A percentile compares a stretch with the other conserved stretches of the same genome.
Evolutionary conservation across 2,329 filamentous ascomycete species (phyloP).

Genomic region (Ramularia collo-cygni): DNA sequence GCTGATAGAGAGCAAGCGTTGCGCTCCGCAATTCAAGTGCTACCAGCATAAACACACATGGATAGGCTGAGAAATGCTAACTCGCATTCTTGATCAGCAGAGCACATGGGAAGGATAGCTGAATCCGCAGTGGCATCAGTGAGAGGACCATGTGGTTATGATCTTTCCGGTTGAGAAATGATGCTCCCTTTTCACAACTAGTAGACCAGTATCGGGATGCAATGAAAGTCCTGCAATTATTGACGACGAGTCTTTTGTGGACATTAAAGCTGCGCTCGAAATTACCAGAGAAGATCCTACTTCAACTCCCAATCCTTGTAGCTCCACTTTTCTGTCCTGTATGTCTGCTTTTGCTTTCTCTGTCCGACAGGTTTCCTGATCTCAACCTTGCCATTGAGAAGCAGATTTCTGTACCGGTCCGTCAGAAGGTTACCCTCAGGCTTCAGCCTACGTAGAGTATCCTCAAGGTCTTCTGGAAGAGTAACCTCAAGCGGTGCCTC

Average conservation of each 20-base stretch:
- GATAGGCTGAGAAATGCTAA: too few species aligned
- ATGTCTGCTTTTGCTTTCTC: conserved; percentile 72
- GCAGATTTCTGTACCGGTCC: conserved; percentile 81
- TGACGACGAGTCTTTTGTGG: conserved; percentile 95
- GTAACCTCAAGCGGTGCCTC: conserved; percentile 53
- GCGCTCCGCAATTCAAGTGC: too few species aligned
- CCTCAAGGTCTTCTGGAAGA: conserved; percentile 44
- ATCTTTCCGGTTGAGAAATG: too few species aligned
- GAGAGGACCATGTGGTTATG: too few species aligned
- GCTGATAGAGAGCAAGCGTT: too few species aligned
- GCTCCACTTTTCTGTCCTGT: conserved; percentile 90
- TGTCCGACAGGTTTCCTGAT: conserved; percentile 70
- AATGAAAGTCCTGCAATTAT: conserved; percentile 92
- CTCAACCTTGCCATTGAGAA: conserved; percentile 86
- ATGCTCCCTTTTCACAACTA: too few species aligned
- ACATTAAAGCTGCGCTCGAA: conserved; percentile 77
- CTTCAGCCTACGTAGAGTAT: conserved; percentile 51
- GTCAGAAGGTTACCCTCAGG: conserved; percentile 94
- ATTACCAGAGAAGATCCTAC: conserved; percentile 67
- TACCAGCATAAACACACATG: too few species aligned
- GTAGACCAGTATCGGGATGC: too few species aligned
- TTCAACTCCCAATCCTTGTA: conserved; percentile 82
- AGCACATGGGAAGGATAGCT: too few species aligned
- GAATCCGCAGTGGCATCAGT: too few species aligned
- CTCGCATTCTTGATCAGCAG: too few species aligned